phyloP scores from a whole-genome alignment of 139 green algal species.

The Picochlorum sp. region DNA sequence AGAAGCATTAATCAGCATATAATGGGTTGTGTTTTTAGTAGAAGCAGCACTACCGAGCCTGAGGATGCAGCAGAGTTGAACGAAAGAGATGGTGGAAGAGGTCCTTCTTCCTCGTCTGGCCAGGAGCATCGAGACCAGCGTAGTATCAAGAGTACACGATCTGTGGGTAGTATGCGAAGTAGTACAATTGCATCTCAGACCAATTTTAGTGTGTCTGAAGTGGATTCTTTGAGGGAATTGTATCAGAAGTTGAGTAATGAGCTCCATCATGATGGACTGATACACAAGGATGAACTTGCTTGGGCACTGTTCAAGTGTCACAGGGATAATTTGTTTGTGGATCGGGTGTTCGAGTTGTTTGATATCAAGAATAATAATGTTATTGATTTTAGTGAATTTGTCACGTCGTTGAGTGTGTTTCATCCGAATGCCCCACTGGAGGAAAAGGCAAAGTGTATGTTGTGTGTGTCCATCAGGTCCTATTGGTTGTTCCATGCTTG shows the following conservation, averaged over 20 bases:
- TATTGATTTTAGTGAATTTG: conserved; percentile 69
- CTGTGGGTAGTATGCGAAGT: no score
- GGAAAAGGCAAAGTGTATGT: conserved; percentile 54
- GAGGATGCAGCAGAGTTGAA: no score
- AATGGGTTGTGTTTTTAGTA: background rate
- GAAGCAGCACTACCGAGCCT: no score
- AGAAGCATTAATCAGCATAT: background rate
- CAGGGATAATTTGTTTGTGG: conserved; percentile 51
- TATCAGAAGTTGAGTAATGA: conserved; percentile 46
- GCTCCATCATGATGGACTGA: conserved; percentile 50
- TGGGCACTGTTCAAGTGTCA: conserved; percentile 52
- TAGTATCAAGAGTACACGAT: no score
- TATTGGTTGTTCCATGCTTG: background rate
- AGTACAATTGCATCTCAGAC: conserved; percentile 13
- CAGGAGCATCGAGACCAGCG: no score
- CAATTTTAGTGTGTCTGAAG: conserved; percentile 38
- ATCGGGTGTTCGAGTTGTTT: conserved; percentile 62
- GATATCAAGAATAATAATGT: conserved; percentile 61
- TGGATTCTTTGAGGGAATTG: conserved; percentile 43
- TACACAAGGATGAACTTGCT: conserved; percentile 68
- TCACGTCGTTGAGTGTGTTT: conserved; percentile 50
- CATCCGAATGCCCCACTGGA: conserved; percentile 44
- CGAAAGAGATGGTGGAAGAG: no score
- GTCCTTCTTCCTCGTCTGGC: no score
- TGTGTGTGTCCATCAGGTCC: conserved; percentile 5